Conservation (phyloP, 2,329 filamentous ascomycete genomes). For the Sporothrix mexicana region DNA sequence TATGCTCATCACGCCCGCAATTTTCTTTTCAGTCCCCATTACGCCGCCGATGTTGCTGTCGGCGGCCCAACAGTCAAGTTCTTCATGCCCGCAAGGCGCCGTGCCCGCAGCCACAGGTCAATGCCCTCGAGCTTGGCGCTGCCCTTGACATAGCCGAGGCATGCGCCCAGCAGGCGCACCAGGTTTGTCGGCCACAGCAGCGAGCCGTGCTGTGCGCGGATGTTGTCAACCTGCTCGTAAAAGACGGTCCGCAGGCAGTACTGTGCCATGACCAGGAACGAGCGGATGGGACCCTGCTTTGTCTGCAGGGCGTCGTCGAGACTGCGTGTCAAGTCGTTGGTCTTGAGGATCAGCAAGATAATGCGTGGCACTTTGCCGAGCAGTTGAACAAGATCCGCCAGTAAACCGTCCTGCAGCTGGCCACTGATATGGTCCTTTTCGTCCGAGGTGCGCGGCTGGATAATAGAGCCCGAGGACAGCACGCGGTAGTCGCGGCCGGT, state of each 20-base stretch:
- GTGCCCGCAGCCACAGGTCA: conserved; percentile 64
- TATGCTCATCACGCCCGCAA: background rate
- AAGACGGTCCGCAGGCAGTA: conserved; percentile 72
- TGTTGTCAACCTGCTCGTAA: conserved; percentile 66
- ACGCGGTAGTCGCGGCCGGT: conserved; percentile 90
- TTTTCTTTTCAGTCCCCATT: background rate
- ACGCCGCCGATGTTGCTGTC: background rate
- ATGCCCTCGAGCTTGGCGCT: conserved; percentile 68
- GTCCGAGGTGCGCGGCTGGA: conserved; percentile 64
- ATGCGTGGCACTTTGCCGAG: conserved; percentile 88
- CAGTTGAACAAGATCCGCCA: conserved; percentile 86
- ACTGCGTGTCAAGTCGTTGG: conserved; percentile 92
- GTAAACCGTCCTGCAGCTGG: conserved; percentile 83
- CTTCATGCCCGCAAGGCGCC: conserved; percentile 52
- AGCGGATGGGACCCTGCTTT: conserved; percentile 66
- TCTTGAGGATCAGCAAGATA: conserved; percentile 94
- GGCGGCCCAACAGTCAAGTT: conserved; percentile 23
- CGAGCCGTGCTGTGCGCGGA: conserved; percentile 57
- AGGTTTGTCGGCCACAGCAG: conserved; percentile 65
- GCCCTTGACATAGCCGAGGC: conserved; percentile 63
- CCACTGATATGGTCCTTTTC: conserved; percentile 89
- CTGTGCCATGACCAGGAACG: conserved; percentile 70
- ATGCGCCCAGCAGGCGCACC: conserved; percentile 60
- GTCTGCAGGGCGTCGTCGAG: conserved; percentile 91
- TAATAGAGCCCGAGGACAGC: conserved; percentile 62